Evolutionary conservation across 2,329 filamentous ascomycete genomes (phyloP).

Genomic region (Aureobasidium sp.): DNA sequence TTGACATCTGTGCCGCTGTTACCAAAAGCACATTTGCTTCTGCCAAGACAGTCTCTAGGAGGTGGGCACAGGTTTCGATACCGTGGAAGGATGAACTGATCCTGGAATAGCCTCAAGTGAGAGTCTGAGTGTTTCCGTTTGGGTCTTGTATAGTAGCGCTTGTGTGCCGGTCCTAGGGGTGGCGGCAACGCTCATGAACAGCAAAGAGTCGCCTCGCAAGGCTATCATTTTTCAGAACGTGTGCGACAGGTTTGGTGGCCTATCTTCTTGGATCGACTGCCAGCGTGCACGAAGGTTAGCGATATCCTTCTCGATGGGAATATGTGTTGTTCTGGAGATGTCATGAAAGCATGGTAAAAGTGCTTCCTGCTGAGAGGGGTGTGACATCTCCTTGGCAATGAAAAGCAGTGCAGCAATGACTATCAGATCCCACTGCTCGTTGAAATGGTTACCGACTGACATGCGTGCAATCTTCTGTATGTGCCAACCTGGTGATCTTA

Average conservation of each 20-base stretch:
- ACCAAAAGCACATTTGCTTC: background rate
- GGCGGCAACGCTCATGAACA: background rate
- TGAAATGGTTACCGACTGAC: conserved; percentile 1
- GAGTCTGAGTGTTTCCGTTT: background rate
- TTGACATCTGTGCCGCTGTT: conserved; percentile 1
- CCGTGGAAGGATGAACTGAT: background rate
- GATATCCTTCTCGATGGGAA: background rate
- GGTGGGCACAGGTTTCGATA: background rate
- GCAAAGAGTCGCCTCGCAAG: background rate
- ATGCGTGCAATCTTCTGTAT: background rate
- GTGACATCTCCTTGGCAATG: background rate
- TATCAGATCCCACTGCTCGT: background rate
- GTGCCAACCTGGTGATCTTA: background rate
- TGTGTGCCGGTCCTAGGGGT: background rate
- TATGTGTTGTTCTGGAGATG: background rate
- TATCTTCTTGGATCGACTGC: background rate
- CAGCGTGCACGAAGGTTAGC: background rate
- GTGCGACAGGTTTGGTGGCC: background rate
- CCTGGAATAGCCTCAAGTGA: background rate
- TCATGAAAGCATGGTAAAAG: background rate
- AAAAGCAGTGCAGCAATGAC: background rate
- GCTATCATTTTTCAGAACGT: background rate
- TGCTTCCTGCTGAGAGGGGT: background rate
- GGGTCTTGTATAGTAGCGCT: background rate
- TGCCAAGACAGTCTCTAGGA: background rate